Percentiles rank a stretch among this genome's conserved stretches.
phyloP scores from a whole-genome alignment of 2,329 filamentous ascomycete genomes.

The Fusarium subtropicale region DNA sequence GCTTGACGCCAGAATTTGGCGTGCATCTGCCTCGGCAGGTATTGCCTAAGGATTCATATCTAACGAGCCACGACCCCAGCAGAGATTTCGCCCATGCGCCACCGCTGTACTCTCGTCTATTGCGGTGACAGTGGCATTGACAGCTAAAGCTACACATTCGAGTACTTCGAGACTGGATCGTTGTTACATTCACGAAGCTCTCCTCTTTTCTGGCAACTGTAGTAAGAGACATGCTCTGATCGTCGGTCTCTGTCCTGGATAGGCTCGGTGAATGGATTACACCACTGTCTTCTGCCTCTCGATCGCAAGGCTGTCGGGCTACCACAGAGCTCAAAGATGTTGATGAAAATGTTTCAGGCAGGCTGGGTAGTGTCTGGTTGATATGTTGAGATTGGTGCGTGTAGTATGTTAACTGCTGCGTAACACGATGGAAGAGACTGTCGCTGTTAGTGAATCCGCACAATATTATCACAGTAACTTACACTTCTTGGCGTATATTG shows the following conservation, averaged over 20 bases:
- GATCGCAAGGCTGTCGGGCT: rapidly evolving
- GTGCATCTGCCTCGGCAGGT: neutral
- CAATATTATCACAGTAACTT: neutral
- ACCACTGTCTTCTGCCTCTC: neutral
- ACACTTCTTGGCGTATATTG: slow-evolving; percentile 19
- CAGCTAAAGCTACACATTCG: slow-evolving; percentile 1
- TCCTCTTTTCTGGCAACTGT: neutral
- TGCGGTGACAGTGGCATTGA: slow-evolving; percentile 24
- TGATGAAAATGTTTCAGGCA: rapidly evolving
- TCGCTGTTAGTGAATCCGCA: rapidly evolving
- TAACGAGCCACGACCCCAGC: slow-evolving; percentile 8
- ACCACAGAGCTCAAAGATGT: rapidly evolving
- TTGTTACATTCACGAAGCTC: neutral
- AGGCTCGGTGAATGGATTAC: rapidly evolving
- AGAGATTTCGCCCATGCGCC: slow-evolving; percentile 3
- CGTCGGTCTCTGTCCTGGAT: rapidly evolving
- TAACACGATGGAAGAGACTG: slow-evolving; percentile 1
- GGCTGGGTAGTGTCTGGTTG: rapidly evolving
- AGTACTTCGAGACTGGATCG: neutral
- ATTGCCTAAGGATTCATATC: rapidly evolving
- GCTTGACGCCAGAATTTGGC: rapidly evolving
- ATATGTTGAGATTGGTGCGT: rapidly evolving
- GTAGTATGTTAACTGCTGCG: neutral
- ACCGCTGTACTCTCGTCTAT: neutral
- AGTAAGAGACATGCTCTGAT: rapidly evolving